phyloP scores from a whole-genome alignment of 2,329 filamentous ascomycete species.

The Fusarium sp. region DNA sequence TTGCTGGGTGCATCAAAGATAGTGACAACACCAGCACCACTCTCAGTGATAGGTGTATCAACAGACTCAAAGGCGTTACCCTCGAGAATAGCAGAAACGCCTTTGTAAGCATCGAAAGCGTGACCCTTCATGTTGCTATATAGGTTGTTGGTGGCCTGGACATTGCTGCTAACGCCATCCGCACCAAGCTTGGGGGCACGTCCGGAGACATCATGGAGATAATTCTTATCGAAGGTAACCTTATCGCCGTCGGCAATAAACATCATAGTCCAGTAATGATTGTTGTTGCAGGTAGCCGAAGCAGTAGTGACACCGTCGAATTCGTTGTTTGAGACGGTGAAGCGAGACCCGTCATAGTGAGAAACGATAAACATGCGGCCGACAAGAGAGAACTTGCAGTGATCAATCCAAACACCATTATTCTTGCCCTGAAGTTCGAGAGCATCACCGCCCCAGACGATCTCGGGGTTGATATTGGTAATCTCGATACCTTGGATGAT shows the following conservation, averaged over 20 bases:
- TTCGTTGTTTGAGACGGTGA: conserved; percentile 59
- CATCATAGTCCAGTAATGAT: conserved; percentile 55
- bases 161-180: conserved; percentile 34
- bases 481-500: conserved; percentile 66
- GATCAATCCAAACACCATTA: conserved; percentile 52
- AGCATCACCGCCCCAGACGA: conserved; percentile 52
- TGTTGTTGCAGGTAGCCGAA: conserved; percentile 50
- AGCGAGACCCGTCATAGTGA: conserved; percentile 52
- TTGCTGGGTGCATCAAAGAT: conserved; percentile 37
- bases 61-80: conserved; percentile 51
- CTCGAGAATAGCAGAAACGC: conserved; percentile 46
- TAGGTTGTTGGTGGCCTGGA: conserved; percentile 50
- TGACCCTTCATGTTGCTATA: conserved; percentile 56
- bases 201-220: conserved; percentile 49
- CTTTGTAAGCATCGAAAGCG: conserved; percentile 65
- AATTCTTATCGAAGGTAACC: conserved; percentile 48
- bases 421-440: conserved; percentile 56
- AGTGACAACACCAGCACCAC: conserved; percentile 34
- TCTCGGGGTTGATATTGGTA: conserved; percentile 59
- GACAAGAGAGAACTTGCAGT: conserved; percentile 58
- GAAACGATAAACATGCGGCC: conserved; percentile 59
- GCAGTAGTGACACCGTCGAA: conserved; percentile 55
- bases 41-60: conserved; percentile 54
- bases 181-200: conserved; percentile 53
- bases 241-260: conserved; percentile 49